Percentiles rank a stretch among this genome's conserved stretches.
phyloP scores from a whole-genome alignment of 257 asterid species.

The Capsicum pubescens region DNA sequence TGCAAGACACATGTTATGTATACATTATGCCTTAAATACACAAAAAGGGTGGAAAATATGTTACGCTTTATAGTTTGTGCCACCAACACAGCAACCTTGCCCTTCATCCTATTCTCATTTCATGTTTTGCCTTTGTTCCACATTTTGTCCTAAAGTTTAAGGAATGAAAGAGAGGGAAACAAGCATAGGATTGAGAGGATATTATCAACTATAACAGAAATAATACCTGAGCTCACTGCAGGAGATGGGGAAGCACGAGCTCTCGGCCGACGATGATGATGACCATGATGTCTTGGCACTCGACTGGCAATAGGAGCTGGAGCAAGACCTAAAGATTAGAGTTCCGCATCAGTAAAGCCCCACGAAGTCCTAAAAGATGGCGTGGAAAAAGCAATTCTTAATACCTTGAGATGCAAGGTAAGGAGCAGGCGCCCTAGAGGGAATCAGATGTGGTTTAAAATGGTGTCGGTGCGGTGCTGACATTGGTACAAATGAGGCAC shows the following conservation, averaged over 20 bases:
- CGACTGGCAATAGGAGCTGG: slow-evolving; percentile 54
- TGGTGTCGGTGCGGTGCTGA: slow-evolving; percentile 43
- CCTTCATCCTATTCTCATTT: background rate
- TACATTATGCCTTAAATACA: background rate
- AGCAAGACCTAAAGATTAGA: slow-evolving; percentile 52
- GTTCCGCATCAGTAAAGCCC: slow-evolving; percentile 41
- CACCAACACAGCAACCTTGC: background rate
- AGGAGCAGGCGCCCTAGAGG: slow-evolving; percentile 61
- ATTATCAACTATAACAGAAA: slow-evolving; percentile 23
- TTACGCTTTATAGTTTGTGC: background rate
- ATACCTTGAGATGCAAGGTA: slow-evolving; percentile 67
- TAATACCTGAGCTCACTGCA: slow-evolving; percentile 65
- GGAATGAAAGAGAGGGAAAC: background rate
- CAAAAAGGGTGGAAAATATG: background rate
- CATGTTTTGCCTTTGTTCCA: slow-evolving; percentile 7
- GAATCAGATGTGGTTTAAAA: slow-evolving; percentile 42
- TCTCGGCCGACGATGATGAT: slow-evolving; percentile 50
- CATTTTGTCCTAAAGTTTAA: background rate
- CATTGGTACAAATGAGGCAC: slow-evolving; percentile 51
- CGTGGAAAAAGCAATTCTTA: slow-evolving; percentile 22
- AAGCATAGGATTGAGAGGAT: background rate
- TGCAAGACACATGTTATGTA: background rate
- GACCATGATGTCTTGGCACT: slow-evolving; percentile 48
- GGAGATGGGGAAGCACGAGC: slow-evolving; percentile 76
- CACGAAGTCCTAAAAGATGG: background rate